Evolutionary conservation across 2,329 filamentous ascomycete species (phyloP).

Genomic region (Pseudogymnoascus sp.): DNA sequence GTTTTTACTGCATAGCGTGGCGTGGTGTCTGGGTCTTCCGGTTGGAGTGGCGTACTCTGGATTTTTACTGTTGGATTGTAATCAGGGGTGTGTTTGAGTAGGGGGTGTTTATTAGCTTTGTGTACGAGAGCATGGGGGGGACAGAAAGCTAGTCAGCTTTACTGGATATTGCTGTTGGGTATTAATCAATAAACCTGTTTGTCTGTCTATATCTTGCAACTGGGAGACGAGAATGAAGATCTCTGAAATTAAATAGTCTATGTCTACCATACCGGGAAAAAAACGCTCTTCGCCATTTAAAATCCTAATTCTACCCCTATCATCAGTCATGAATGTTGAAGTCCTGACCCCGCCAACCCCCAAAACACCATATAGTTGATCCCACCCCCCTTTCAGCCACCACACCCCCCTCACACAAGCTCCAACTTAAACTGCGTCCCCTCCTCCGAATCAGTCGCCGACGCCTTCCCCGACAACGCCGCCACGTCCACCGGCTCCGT

Average conservation of each 20-base stretch:
- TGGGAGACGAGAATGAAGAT: background rate
- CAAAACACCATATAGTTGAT: conserved; percentile 1
- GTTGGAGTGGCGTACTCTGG: background rate
- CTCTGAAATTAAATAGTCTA: conserved; percentile 2
- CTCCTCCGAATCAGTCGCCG: conserved; percentile 13
- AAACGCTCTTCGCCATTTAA: background rate
- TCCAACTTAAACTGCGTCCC: conserved; percentile 18
- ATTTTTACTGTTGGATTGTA: conserved; percentile 5
- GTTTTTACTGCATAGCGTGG: conserved; percentile 4
- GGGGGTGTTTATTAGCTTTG: background rate
- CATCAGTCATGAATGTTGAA: conserved; percentile 3
- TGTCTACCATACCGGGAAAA: background rate
- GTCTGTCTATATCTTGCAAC: background rate
- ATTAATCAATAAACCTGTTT: conserved; percentile 1
- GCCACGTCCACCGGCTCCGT: background rate
- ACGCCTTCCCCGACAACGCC: background rate
- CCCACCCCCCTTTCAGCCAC: background rate
- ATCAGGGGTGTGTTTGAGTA: background rate
- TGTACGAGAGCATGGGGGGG: background rate
- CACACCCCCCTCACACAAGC: background rate
- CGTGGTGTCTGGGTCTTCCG: background rate
- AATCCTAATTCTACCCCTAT: background rate
- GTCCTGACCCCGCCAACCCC: conserved; percentile 3
- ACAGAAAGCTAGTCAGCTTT: background rate
- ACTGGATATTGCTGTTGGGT: background rate